Evolutionary conservation across 225 moss, liverwort and hornwort species (phyloP).

Genomic region (Neckera pumila): DNA sequence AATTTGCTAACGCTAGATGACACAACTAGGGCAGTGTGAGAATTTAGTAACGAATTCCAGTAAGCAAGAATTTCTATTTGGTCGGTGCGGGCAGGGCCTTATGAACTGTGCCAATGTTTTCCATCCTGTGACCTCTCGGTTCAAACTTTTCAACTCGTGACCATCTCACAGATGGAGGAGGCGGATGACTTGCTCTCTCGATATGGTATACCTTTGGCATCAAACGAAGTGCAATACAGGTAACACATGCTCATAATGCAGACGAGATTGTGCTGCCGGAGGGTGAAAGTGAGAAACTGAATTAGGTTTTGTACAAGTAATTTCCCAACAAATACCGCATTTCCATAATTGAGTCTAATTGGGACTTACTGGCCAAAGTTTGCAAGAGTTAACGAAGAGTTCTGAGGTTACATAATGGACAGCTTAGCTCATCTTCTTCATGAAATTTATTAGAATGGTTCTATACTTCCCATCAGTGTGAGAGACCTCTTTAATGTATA

Average conservation of each 20-base stretch:
- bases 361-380: background rate
- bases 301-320: background rate
- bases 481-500: background rate
- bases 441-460: background rate
- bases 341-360: background rate
- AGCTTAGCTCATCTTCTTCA: background rate
- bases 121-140: background rate
- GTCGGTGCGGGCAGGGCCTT: background rate
- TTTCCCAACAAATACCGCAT: background rate
- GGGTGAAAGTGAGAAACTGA: background rate
- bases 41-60: background rate
- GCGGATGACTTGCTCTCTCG: slow-evolving; percentile 74
- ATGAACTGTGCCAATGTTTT: background rate
- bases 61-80: background rate
- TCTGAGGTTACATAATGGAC: background rate
- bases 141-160: background rate
- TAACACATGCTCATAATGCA: background rate
- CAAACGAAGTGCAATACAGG: slow-evolving; percentile 94
- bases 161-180: slow-evolving; percentile 67
- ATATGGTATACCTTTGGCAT: slow-evolving; percentile 71
- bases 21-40: background rate
- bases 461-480: background rate
- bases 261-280: background rate
- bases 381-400: background rate
- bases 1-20: background rate